These are phyloP conservation scores for Tulasnella sp. DNA, from an alignment of 768 basidiomycete species.

Conservation along the genomic window DNA sequence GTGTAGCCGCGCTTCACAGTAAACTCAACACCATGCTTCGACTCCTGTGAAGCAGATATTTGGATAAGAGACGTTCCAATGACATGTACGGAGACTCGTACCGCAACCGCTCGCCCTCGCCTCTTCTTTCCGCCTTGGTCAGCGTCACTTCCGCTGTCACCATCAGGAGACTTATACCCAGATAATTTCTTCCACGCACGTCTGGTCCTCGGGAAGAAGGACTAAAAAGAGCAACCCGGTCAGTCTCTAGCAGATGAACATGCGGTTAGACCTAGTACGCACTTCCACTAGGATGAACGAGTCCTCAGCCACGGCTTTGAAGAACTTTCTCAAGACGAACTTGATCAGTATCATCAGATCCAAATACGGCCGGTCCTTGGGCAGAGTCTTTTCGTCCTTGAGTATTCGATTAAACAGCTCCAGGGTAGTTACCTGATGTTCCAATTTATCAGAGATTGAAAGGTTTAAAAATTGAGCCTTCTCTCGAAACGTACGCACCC, in stretches of 20 bases:
- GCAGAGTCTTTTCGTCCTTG: constrained; percentile 66
- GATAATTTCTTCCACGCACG: constrained; percentile 79
- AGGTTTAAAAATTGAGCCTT: neutral
- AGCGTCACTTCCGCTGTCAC: neutral
- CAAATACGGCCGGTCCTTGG: constrained; percentile 64
- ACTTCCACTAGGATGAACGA: constrained; percentile 86
- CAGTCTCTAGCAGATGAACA: neutral
- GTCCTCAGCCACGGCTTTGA: constrained; percentile 79
- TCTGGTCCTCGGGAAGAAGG: constrained; percentile 83
- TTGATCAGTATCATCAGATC: constrained; percentile 78
- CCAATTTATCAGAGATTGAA: neutral
- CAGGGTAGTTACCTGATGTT: constrained; percentile 69
- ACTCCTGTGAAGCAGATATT: neutral
- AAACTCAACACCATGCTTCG: constrained; percentile 47
- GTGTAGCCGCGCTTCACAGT: constrained; percentile 78
- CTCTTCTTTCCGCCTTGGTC: neutral
- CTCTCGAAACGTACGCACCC: constrained; percentile 38
- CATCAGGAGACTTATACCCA: constrained; percentile 49
- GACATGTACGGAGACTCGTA: neutral
- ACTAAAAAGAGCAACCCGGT: constrained; percentile 31
- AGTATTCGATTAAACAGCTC: constrained; percentile 80
- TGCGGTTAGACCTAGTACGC: neutral
- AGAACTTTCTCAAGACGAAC: constrained; percentile 84
- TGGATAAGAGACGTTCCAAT: neutral
- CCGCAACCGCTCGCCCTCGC: neutral